A percentile compares a stretch with the other conserved stretches of the same genome.
These are phyloP conservation scores for Candida gigantensis DNA, from an alignment of 1,139 yeast species.

Conservation along the genomic window DNA sequence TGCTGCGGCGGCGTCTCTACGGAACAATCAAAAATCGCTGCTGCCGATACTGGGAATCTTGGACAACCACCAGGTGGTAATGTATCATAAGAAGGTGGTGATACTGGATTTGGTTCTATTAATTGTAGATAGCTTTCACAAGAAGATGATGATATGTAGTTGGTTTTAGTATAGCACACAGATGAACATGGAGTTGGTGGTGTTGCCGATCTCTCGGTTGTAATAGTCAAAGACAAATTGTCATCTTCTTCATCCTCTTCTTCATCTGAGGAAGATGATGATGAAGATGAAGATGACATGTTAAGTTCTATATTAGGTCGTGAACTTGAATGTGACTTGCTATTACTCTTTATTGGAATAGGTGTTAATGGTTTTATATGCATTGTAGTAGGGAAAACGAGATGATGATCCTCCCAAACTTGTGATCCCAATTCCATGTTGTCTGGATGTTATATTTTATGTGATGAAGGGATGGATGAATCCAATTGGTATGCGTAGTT, in stretches of 20 bases:
- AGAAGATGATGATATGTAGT: conserved; percentile 3
- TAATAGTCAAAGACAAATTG: conserved; percentile 9
- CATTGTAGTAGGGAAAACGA: conserved; percentile 8
- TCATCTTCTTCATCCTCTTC: conserved; percentile 8
- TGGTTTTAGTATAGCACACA: not conserved
- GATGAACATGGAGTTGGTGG: conserved; percentile 15
- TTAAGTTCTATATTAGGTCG: conserved; percentile 4
- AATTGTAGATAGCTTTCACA: conserved; percentile 31
- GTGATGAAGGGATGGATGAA: too few relatives aligned
- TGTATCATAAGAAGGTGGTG: conserved; percentile 48
- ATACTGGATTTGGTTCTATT: conserved; percentile 52
- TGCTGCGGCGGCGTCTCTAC: not conserved
- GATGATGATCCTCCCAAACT: not conserved
- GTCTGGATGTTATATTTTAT: too few relatives aligned
- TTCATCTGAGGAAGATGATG: conserved; percentile 8
- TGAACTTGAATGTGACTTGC: conserved; percentile 4
- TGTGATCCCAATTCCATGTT: conserved; percentile 6
- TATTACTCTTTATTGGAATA: conserved; percentile 1
- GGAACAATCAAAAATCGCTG: conserved; percentile 11
- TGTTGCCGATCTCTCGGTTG: conserved; percentile 9
- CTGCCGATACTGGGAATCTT: conserved; percentile 45
- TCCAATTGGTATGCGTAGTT: too few relatives aligned
- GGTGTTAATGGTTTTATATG: conserved; percentile 12
- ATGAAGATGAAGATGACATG: too few relatives aligned
- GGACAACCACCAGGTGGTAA: conserved; percentile 54